Percentiles rank a stretch among this genome's conserved stretches.
Evolutionary conservation across 257 asterid species (phyloP).

Genomic region (Solanum neorickii): DNA sequence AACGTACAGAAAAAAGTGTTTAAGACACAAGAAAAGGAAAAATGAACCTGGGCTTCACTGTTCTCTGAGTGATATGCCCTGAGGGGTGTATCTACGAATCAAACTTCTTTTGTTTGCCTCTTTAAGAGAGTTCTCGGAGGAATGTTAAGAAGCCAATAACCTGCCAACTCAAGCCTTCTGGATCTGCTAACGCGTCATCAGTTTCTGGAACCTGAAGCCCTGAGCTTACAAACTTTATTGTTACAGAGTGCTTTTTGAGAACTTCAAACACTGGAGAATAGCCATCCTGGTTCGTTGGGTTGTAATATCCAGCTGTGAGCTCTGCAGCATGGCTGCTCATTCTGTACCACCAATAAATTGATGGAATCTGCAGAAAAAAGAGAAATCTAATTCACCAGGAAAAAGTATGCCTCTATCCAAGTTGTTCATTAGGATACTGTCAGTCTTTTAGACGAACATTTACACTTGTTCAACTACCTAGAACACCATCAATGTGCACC

Average conservation of each 20-base stretch:
- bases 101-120: not conserved
- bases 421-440: not conserved
- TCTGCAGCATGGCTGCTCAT: constrained; percentile 70
- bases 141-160: constrained; percentile 6
- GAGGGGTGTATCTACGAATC: not conserved
- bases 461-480: not conserved
- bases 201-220: constrained; percentile 32
- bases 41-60: no score
- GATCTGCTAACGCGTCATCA: constrained; percentile 45
- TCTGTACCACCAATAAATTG: constrained; percentile 69
- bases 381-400: not conserved
- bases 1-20: not conserved
- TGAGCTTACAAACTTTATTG: constrained; percentile 30
- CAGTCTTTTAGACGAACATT: not conserved
- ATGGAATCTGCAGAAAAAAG: constrained; percentile 39
- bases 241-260: constrained; percentile 40
- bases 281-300: constrained; percentile 55
- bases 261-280: constrained; percentile 40
- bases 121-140: not conserved
- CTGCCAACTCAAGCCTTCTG: constrained; percentile 66
- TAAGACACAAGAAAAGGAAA: not conserved
- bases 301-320: constrained; percentile 64
- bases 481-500: not conserved
- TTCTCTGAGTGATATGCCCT: not conserved
- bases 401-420: not conserved